Evolutionary conservation across 192 early-diverging fungal species (phyloP).

Genomic region (Umbelopsis sp.): DNA sequence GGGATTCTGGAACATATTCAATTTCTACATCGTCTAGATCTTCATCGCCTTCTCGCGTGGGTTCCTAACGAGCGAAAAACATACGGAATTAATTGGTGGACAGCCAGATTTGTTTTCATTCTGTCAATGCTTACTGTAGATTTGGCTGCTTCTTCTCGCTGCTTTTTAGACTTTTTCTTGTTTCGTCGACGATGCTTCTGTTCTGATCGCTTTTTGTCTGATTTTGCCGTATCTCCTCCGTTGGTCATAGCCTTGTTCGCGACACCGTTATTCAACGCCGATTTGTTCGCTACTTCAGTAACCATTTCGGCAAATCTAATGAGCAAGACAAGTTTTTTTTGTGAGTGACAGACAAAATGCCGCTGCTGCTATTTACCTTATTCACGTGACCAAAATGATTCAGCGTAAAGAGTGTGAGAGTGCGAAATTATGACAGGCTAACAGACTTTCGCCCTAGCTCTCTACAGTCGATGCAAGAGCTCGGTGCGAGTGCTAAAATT

Average conservation of each 20-base stretch:
- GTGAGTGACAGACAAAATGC: neutral
- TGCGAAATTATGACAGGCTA: neutral
- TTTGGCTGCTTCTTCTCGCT: conserved; percentile 3
- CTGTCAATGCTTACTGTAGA: neutral
- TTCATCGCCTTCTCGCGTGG: conserved; percentile 18
- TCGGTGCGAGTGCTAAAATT: conserved; percentile 16
- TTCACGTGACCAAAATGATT: conserved; percentile 5
- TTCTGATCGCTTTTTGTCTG: conserved; percentile 15
- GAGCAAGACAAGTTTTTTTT: neutral
- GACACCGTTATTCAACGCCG: neutral
- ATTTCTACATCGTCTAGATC: conserved; percentile 38
- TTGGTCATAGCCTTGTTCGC: neutral
- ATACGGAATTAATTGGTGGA: neutral
- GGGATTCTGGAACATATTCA: conserved; percentile 37
- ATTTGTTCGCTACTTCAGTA: conserved; percentile 12
- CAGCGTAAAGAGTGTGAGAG: neutral
- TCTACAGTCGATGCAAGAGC: conserved; percentile 18
- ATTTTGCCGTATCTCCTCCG: neutral
- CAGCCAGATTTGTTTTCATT: neutral
- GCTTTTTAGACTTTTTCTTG: conserved; percentile 17
- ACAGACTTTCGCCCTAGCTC: conserved; percentile 2
- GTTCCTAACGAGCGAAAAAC: neutral
- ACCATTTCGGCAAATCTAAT: conserved; percentile 3
- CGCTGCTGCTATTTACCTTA: conserved; percentile 5
- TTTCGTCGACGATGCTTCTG: conserved; percentile 17